Conservation (phyloP, 2,329 filamentous ascomycete genomes). For the Cercospora sesami region DNA sequence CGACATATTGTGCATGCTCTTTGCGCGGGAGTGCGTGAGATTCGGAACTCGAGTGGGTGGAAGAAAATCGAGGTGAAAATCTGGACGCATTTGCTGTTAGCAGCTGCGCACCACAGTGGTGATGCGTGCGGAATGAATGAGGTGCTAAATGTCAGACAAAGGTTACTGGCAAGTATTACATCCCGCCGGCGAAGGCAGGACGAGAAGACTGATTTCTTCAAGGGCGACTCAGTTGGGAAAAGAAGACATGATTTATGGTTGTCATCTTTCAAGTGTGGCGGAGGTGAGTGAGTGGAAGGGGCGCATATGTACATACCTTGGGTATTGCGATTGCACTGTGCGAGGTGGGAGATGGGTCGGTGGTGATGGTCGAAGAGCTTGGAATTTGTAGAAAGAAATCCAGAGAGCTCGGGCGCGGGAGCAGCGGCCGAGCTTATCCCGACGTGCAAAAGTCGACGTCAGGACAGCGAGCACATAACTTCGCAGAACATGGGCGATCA, state of each 20-base stretch:
- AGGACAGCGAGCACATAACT: neutral
- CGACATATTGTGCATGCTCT: neutral
- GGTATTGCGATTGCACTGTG: neutral
- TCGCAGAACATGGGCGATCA: neutral
- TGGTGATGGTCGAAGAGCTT: neutral
- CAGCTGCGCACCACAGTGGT: constrained; percentile 7
- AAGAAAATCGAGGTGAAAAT: neutral
- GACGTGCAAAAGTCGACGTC: neutral
- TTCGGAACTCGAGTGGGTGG: neutral
- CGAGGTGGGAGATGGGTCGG: neutral
- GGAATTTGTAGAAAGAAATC: constrained; percentile 6
- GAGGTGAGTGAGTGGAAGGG: neutral
- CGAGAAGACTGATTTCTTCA: constrained; percentile 72
- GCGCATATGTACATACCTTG: neutral
- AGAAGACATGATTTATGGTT: constrained; percentile 71
- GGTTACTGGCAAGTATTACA: constrained; percentile 89
- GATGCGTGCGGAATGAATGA: constrained; percentile 9
- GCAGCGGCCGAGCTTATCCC: neutral
- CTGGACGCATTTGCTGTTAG: constrained; percentile 1
- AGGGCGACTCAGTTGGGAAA: constrained; percentile 86
- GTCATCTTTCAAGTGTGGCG: constrained; percentile 63
- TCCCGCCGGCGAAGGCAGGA: constrained; percentile 63
- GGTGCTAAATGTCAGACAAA: constrained; percentile 63
- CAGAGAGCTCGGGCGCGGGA: neutral
- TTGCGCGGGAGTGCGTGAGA: neutral